These are phyloP conservation scores for Pythium brassicae DNA, from an alignment of 352 stramenopile species.

Conservation along the genomic window DNA sequence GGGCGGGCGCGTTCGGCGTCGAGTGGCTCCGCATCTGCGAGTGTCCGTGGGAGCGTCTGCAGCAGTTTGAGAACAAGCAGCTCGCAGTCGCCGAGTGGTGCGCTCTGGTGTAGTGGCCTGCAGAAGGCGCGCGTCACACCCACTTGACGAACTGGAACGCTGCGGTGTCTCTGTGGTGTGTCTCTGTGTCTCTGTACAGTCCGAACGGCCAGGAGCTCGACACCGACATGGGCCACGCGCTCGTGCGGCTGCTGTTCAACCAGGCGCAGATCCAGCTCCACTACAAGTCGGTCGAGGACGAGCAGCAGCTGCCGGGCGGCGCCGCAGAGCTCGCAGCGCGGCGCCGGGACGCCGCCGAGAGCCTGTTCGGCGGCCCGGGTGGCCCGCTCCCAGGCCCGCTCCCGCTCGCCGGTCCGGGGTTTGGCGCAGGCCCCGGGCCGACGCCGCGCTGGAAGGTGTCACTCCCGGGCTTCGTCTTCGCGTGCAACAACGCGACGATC, in stretches of 20 bases:
- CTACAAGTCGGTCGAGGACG: constrained; percentile 82
- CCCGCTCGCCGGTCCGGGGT: constrained; percentile 13
- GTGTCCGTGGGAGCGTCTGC: constrained; percentile 78
- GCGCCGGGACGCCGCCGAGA: constrained; percentile 71
- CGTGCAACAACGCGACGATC: constrained; percentile 76
- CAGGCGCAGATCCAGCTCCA: constrained; percentile 79
- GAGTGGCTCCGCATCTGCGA: constrained; percentile 87
- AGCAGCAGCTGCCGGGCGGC: constrained; percentile 62
- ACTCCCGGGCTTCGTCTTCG: constrained; percentile 75
- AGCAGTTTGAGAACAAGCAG: constrained; percentile 68
- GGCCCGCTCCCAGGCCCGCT: too few species aligned
- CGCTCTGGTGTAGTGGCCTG: constrained; percentile 2
- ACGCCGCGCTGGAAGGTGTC: constrained; percentile 36
- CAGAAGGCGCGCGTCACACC: too few species aligned
- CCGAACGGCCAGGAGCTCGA: constrained; percentile 68
- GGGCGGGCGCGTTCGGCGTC: constrained; percentile 61
- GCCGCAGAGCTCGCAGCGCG: constrained; percentile 69
- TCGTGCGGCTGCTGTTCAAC: constrained; percentile 78
- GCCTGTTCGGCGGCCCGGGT: constrained; percentile 33
- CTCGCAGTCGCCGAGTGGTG: constrained; percentile 46
- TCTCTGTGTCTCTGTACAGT: constrained; percentile 21
- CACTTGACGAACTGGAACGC: too few species aligned
- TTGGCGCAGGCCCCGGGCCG: constrained; percentile 17
- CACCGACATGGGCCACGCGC: constrained; percentile 53
- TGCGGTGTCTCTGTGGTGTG: too few species aligned